Evolutionary conservation across 2,329 filamentous ascomycete species (phyloP), one percentile per base, ranked within the genome.

Genomic region (Sporothrix globosa): DNA sequence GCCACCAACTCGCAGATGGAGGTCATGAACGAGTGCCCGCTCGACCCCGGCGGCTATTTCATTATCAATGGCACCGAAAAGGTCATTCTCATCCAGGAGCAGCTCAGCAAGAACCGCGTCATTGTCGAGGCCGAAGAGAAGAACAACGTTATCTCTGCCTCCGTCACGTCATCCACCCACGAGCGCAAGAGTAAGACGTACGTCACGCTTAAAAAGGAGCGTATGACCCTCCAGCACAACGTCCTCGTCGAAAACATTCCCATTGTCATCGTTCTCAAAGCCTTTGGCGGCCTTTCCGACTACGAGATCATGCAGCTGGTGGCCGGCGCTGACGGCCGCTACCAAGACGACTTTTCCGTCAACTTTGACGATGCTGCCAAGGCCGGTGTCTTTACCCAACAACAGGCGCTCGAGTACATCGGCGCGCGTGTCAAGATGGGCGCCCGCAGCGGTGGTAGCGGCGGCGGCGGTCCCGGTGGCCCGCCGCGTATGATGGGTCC

Each of bases 131-230:
- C 92, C 69, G 92, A 95, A 76, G 86, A 90, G 68, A 97, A 97
- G 82, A 98, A 97, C 81, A 92, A 92, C 72, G 90, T 97, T 74
- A 95, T 98, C 70, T 92, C 95, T 75, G 96, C 96, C 50, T 98
- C 96, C 1, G 96, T 98, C 41, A 99, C 94, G 9, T 96, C 94
- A 88, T 97, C 96, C 41, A 98, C 96, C 1, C 93, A 97, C 80
- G 96, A 98, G 80, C 88, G 96, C 76, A 97, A 98, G 80, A 97
- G 96, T 13, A 99, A 99, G 83, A 97, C 93, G 69, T 97, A 98
- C 76, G 93, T 99, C 67, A 88, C 95, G 17, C 83, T 97, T 69
- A 98, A 98, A 82, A 98, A 98, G 79, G 95, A 97, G 69, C 88
- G 91, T 67, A 92, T 99, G 72, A 90, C 91, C 71, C 85, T 99